These are phyloP conservation scores for Akanthomyces uredinophilus DNA, from an alignment of 2,329 filamentous ascomycete genomes.

Conservation along the genomic window DNA sequence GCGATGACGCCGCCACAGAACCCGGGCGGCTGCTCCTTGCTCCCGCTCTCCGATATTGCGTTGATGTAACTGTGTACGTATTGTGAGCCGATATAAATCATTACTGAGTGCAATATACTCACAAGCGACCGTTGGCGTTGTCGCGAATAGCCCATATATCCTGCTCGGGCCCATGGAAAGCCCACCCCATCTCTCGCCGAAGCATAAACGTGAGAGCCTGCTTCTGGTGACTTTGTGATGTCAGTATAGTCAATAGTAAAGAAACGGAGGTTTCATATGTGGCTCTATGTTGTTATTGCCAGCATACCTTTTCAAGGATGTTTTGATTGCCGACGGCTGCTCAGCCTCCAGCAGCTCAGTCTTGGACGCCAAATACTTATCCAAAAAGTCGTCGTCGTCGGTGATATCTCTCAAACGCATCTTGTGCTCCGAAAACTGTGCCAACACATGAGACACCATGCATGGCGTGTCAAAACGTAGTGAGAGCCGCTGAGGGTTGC, in stretches of 20 bases:
- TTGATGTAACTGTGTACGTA: conserved; percentile 29
- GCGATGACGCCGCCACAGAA: conserved; percentile 43
- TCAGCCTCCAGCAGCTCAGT: conserved; percentile 24
- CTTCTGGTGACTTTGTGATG: conserved; percentile 31
- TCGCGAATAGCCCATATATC: conserved; percentile 32
- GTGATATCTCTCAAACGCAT: conserved; percentile 10
- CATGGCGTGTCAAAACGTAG: not conserved
- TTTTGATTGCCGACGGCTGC: conserved; percentile 24
- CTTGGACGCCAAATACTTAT: conserved; percentile 21
- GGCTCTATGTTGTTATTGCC: too few species aligned
- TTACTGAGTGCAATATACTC: not conserved
- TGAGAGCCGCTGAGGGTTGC: conserved; percentile 33
- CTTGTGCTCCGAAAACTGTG: not conserved
- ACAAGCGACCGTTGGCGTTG: conserved; percentile 20
- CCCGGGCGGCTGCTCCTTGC: conserved; percentile 24
- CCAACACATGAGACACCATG: not conserved
- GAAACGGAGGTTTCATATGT: too few species aligned
- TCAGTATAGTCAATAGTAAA: too few species aligned
- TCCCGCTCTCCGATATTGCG: conserved; percentile 26
- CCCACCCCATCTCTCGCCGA: conserved; percentile 33
- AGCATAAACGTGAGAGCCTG: conserved; percentile 40
- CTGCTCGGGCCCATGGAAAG: conserved; percentile 19
- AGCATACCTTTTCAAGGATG: conserved; percentile 21
- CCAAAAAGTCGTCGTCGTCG: conserved; percentile 21
- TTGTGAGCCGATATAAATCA: not conserved